These are phyloP conservation scores for Apophysomyces ossiformis DNA, from an alignment of 371 early-diverging fungal genomes.

Conservation along the genomic window DNA sequence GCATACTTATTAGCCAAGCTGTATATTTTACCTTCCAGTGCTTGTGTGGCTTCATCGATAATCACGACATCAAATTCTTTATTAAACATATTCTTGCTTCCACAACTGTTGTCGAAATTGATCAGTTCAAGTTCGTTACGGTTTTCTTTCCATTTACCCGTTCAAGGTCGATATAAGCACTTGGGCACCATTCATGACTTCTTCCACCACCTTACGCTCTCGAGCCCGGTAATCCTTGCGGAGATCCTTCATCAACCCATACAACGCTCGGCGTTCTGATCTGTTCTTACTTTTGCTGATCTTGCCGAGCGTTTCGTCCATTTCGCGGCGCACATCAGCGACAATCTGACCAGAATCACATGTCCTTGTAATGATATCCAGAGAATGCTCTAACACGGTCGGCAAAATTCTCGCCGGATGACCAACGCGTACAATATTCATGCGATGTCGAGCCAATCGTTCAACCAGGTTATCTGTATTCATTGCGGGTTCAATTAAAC, in stretches of 20 bases:
- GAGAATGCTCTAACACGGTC: constrained; percentile 68
- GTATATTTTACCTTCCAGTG: constrained; percentile 63
- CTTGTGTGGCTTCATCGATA: constrained; percentile 96
- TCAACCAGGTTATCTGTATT: constrained; percentile 82
- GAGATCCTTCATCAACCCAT: constrained; percentile 71
- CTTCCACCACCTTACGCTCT: constrained; percentile 72
- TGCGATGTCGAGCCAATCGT: constrained; percentile 61
- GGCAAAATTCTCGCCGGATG: constrained; percentile 87
- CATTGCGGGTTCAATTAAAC: neutral
- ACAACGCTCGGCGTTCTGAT: constrained; percentile 69
- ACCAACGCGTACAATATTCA: constrained; percentile 84
- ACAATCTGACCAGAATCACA: constrained; percentile 82
- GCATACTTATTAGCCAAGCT: neutral
- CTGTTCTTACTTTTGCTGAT: constrained; percentile 69
- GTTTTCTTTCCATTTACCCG: constrained; percentile 37
- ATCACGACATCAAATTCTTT: constrained; percentile 88
- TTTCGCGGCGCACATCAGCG: constrained; percentile 78
- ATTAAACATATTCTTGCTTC: constrained; percentile 55
- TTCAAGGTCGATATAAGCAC: constrained; percentile 70
- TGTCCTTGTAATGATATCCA: constrained; percentile 71
- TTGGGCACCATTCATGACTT: constrained; percentile 64
- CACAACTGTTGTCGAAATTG: constrained; percentile 40
- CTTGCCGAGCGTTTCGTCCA: constrained; percentile 71
- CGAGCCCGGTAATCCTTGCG: constrained; percentile 75
- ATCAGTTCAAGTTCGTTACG: neutral